Evolutionary conservation across 257 asterid genomes (phyloP), one percentile per base, ranked within the genome.

Genomic region (Jasminum sambac): DNA sequence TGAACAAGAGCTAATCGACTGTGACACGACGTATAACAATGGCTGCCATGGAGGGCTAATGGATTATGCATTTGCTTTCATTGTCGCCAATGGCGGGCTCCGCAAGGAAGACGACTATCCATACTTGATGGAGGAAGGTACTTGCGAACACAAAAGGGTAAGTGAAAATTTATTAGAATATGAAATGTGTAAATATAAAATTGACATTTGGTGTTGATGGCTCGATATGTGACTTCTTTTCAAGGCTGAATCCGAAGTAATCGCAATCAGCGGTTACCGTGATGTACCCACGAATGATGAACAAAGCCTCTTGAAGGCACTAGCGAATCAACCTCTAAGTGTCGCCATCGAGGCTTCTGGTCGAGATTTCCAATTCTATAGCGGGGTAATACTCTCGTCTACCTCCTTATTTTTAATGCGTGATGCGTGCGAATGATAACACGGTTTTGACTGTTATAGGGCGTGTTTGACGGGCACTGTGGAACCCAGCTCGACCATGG

Each of bases 291-390:
- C 80, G 37, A 83, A 88, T 69, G 78, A 77, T 38, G 96, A 86
- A 77, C 44, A 79, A 25, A 82, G 85, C n/a, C 83, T 90, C 26
- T 73, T 86, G 69, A 84, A 86, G 72, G 96, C 96, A 38, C 81
- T 82, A 39, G 93, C 93, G 21, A 75, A 88, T 82, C 96, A 88
- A 77, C 95, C 95, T 10, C 21, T 90, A 6, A 90, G 93, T n/a
- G 83, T 90, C 40, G 96, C 95, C 78, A 88, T 90, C 42, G 93
- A 90, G 34, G 96, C 96, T 79, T 82, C 93, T 21, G 89, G 87
- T 6, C 75, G 84, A 79, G 95, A 81, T 64, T 84, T 90, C 72
- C 96, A 88, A 63, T 88, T 88, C 84, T 90, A 86, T 80, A 84
- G 82, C 25, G 92, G 89, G 81, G 95, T 89, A 78, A 63, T 19